Base-by-base conservation (phyloP, 352 stramenopile species). In the Pythium myriotylum region DNA sequence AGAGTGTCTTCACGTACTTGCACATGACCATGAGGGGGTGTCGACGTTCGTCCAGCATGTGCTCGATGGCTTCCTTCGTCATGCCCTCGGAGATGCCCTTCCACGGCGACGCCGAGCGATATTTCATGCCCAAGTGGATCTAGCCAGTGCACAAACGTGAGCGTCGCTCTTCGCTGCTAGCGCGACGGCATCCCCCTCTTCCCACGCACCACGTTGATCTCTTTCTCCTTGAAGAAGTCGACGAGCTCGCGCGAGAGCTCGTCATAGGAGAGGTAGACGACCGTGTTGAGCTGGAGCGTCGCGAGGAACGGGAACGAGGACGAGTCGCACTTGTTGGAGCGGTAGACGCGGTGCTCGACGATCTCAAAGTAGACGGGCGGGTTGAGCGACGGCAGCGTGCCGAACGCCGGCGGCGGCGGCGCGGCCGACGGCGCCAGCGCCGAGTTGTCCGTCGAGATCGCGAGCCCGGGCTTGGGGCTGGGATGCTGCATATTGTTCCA, bases 291-390 rank as follows among this genome's bases (percentile, higher is more conserved):
- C 59, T 87, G 79, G 62, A 95, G 68, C 33, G 74, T 88, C 46
- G 78, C 74, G 50, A 95, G 68, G 65, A 93, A 95, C 54, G 86
- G 77, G 69, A 95, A 92, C 19, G 82, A 91, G 26, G 83, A 91
- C 53, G 80, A 70, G 61, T 95, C 86, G 70, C 83, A 95, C 59
- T 92, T 95, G 79, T 95, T 95, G 59, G 80, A 91, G 40, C 81
- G 79, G 47, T 89, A 95, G 17, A 95, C 86, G 48, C 86, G 75
- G 59, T 91, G 78, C 64, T 93, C 86, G 43, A 95, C 86, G 59
- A 95, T 92, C 71, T 92, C 86, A 59, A 93, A 95, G 78, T 89
- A 95, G 57, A 90, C 71, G 59, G 86, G 86, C 52, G 86, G 84
- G 64, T 93, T 95, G 62, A 92, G 68, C 24, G 83, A 89, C 52